Conservation (phyloP, 495 filamentous ascomycete genomes). For the Trichoderma erinaceum region DNA sequence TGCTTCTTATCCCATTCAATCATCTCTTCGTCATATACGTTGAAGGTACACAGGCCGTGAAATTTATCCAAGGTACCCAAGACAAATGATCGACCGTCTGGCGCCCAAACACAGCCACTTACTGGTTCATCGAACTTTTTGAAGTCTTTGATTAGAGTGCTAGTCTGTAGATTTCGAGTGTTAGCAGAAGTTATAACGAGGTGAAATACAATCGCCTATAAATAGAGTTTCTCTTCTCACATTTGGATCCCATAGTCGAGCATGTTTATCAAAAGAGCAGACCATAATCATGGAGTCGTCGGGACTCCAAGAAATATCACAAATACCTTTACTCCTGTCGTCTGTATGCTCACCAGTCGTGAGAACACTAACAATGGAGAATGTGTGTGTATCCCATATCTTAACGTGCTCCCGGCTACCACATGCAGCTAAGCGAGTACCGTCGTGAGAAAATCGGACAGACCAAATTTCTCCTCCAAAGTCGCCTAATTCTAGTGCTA, state of each 20-base stretch:
- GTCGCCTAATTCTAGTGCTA: conserved; percentile 59
- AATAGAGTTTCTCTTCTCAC: conserved; percentile 44
- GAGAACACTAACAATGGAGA: conserved; percentile 58
- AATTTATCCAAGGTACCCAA: conserved; percentile 69
- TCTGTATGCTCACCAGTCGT: conserved; percentile 28
- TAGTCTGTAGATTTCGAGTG: conserved; percentile 49
- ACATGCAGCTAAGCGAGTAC: conserved; percentile 73
- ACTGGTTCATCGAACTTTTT: conserved; percentile 72
- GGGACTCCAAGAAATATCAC: conserved; percentile 83
- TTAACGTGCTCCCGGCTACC: conserved; percentile 66
- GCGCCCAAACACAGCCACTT: conserved; percentile 78
- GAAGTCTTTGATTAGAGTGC: conserved; percentile 55
- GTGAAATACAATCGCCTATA: neutral
- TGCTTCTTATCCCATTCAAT: conserved; percentile 61
- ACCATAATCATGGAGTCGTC: conserved; percentile 80
- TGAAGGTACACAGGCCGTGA: conserved; percentile 64
- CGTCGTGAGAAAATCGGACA: conserved; percentile 84
- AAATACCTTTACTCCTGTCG: conserved; percentile 56
- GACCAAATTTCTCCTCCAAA: conserved; percentile 88
- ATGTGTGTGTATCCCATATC: conserved; percentile 74
- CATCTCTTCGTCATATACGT: conserved; percentile 44
- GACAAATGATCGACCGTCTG: conserved; percentile 71
- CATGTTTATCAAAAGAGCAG: conserved; percentile 67
- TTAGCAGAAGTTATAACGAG: conserved; percentile 8
- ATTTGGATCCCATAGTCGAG: conserved; percentile 70